phyloP scores from a whole-genome alignment of 208 protist genomes.

The Acanthamoeba sp. region DNA sequence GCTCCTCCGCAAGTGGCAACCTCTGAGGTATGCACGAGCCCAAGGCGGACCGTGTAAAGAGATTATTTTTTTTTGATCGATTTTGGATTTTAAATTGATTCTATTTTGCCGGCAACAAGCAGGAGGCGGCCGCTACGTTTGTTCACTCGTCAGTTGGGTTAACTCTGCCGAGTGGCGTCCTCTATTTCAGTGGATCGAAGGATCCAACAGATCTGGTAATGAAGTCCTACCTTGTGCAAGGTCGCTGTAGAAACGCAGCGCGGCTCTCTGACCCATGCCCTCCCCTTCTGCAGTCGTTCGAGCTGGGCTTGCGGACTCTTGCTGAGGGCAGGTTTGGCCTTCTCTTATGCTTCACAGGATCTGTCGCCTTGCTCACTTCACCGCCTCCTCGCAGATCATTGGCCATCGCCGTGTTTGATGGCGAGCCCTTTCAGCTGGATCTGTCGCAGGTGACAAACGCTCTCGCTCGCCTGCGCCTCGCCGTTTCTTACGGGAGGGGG shows the following conservation, averaged over 20 bases:
- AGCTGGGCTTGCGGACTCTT: not conserved
- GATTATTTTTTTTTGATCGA: too few species aligned
- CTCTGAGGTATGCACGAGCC: not conserved
- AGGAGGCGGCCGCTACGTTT: not conserved
- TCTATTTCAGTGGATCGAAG: not conserved
- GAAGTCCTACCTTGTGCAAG: not conserved
- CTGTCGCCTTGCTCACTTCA: not conserved
- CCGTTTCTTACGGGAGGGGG: not conserved
- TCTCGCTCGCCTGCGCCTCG: not conserved
- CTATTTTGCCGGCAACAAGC: too few species aligned
- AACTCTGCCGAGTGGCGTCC: not conserved
- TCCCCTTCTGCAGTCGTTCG: not conserved
- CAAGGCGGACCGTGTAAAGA: too few species aligned
- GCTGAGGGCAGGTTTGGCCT: too few species aligned
- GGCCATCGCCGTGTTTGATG: not conserved
- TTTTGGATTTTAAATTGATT: too few species aligned
- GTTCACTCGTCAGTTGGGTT: not conserved
- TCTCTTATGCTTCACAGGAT: not conserved
- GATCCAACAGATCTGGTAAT: slow-evolving; percentile 19
- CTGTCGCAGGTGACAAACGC: not conserved
- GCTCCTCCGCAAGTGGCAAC: not conserved
- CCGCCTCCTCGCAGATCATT: not conserved
- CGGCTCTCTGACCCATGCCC: not conserved
- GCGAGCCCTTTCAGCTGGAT: not conserved
- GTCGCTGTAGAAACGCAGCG: not conserved